Evolutionary conservation across 805 yeast species (phyloP).

Genomic region (Starmerella vitae): DNA sequence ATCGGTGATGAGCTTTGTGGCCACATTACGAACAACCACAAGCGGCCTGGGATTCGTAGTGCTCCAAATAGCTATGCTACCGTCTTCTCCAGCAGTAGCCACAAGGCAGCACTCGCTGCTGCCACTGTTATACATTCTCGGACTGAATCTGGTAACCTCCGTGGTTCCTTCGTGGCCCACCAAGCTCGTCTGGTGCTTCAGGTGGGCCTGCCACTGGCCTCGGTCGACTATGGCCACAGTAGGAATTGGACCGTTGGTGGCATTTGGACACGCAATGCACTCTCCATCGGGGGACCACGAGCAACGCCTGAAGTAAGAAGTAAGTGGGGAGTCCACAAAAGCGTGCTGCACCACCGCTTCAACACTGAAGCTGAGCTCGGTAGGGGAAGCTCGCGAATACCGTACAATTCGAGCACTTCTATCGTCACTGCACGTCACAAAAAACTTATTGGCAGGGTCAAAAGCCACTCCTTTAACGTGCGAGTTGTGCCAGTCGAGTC

Average conservation of each 20-base stretch:
- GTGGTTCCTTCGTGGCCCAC: constrained; percentile 61
- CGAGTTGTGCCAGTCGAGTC: constrained; percentile 86
- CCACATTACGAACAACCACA: constrained; percentile 62
- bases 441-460: constrained; percentile 96
- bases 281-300: constrained; percentile 73
- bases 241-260: constrained; percentile 53
- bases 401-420: constrained; percentile 78
- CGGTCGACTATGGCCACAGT: constrained; percentile 47
- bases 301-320: constrained; percentile 67
- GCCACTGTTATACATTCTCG: constrained; percentile 25
- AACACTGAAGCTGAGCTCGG: constrained; percentile 67
- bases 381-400: constrained; percentile 55
- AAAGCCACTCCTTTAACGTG: constrained; percentile 94
- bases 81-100: constrained; percentile 96
- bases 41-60: constrained; percentile 65
- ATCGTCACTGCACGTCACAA: constrained; percentile 95
- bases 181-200: constrained; percentile 41
- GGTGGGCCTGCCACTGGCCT: constrained; percentile 40
- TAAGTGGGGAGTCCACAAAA: constrained; percentile 74
- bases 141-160: constrained; percentile 47
- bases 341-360: constrained; percentile 78
- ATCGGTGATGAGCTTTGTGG: constrained; percentile 71
- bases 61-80: constrained; percentile 77
- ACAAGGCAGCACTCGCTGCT: constrained; percentile 43
- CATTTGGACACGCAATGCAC: constrained; percentile 54